Base-by-base conservation (phyloP, 768 basidiomycete genomes). In the Hypsizygus marmoreus region DNA sequence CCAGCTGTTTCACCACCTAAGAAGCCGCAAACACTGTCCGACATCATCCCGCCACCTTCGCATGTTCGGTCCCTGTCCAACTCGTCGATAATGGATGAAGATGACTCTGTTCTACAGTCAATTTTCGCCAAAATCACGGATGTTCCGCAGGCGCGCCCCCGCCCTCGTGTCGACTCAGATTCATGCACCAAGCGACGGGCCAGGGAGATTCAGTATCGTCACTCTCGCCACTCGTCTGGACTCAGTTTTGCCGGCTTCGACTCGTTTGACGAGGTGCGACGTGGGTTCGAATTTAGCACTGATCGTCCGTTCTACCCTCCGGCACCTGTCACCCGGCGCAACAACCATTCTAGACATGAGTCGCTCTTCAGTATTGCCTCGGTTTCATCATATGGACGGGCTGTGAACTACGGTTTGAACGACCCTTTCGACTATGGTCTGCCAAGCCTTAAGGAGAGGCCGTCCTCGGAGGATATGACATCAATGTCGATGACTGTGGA, bases 371-470 rank as follows among this genome's bases (percentile, higher is more conserved):
- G 86, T 56, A 83, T 91, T 40, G 84, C 86, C 0, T 90, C 88
- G 0, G 77, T 91, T 4, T 91, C 89, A 0, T 90, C 88, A 0
- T 89, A 87, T 48, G 88, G 90, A 3, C 72, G 72, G 2, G 79
- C 87, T 26, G 68, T 86, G 49, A 76, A 86, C 45, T 61, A 73
- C 13, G 89, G 89, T 13, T 61, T 74, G 1, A 60, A 54, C 2
- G 89, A 92, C 61, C 89, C 89, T 0, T 91, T 91, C 62, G 86
- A 86, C 31, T 91, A 83, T 48, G 84, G 71, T 1, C 55, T 80
- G 11, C 74, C 78, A 16, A 80, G 77, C 43, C 60, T 79, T 20
- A 67, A 60, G 13, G 78, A 80, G 48, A 64, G 82, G 6, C 84
- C 84, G 0, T 73, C 74, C 0, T 82, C 81, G 0, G 81, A 84